phyloP scores from a whole-genome alignment of 2,329 filamentous ascomycete species.

The Lasiodiplodia sp. region DNA sequence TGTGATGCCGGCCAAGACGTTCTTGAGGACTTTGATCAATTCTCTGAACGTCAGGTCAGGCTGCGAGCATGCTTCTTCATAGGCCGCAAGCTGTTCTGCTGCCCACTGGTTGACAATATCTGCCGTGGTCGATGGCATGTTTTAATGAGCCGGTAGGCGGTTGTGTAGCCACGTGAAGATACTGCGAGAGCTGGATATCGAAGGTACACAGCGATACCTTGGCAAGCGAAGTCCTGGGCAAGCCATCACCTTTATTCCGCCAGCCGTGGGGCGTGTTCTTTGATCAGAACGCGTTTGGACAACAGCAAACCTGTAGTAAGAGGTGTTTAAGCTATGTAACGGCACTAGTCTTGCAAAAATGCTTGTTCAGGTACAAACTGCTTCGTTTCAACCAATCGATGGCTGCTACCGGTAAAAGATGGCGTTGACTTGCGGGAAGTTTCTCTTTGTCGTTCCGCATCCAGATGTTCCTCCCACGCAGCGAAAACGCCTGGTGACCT shows the following conservation, averaged over 20 bases:
- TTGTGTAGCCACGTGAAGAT: not conserved
- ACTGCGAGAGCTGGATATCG: not conserved
- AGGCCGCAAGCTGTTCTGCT: not conserved
- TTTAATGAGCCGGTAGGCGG: not conserved
- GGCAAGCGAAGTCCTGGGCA: not conserved
- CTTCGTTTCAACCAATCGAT: not conserved
- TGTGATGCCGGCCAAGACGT: conserved; percentile 1
- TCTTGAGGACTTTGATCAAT: not conserved
- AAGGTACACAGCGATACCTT: not conserved
- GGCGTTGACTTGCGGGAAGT: not conserved
- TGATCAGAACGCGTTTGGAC: not conserved
- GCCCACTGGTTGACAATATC: not conserved
- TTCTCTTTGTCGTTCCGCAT: conserved; percentile 8
- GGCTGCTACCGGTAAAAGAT: not conserved
- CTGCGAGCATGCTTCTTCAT: not conserved
- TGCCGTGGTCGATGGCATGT: not conserved
- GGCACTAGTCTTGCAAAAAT: not conserved
- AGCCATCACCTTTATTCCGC: not conserved
- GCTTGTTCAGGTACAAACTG: not conserved
- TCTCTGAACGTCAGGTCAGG: not conserved
- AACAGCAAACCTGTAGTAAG: not conserved
- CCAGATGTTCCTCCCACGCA: not conserved
- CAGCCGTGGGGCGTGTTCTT: not conserved
- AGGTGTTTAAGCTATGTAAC: not conserved
- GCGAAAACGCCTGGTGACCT: not conserved